A percentile compares a stretch with the other conserved stretches of the same genome.
Evolutionary conservation across 1,284 basidiomycete genomes (phyloP).

Genomic region (Psilocybe mexicana): DNA sequence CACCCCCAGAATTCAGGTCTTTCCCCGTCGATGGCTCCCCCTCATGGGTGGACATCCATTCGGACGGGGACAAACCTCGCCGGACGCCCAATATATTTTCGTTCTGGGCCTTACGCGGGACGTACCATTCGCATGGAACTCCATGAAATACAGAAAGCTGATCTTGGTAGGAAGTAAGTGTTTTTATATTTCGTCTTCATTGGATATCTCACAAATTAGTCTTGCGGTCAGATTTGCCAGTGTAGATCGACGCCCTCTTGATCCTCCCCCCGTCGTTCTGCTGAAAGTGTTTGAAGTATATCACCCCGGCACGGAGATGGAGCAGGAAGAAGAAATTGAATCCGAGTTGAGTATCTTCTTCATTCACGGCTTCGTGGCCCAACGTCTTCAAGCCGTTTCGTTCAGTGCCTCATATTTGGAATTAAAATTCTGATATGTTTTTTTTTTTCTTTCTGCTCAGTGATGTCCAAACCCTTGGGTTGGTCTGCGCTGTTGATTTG

Average conservation of each 20-base stretch:
- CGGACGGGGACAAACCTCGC: constrained; percentile 18
- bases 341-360: constrained; percentile 43
- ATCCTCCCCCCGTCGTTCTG: constrained; percentile 63
- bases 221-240: constrained; percentile 47
- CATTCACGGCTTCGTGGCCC: neutral
- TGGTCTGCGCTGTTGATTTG: constrained; percentile 67
- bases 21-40: constrained; percentile 4
- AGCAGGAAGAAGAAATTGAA: constrained; percentile 18
- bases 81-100: constrained; percentile 51
- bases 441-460: constrained; percentile 8
- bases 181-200: neutral
- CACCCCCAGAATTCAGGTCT: constrained; percentile 25
- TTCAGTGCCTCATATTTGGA: no score
- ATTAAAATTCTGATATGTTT: constrained; percentile 11
- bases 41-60: neutral
- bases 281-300: constrained; percentile 49
- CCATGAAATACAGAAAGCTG: constrained; percentile 62
- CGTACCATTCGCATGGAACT: constrained; percentile 59
- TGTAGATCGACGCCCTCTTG: constrained; percentile 62
- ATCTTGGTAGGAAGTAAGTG: constrained; percentile 61
- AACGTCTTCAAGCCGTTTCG: no score
- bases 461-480: constrained; percentile 42
- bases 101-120: constrained; percentile 59
- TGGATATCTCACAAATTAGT: neutral
- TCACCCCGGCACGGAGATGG: constrained; percentile 32